A percentile compares a stretch with the other conserved stretches of the same genome.
Conservation (phyloP, 768 basidiomycete genomes). For the Collybia sp. region DNA sequence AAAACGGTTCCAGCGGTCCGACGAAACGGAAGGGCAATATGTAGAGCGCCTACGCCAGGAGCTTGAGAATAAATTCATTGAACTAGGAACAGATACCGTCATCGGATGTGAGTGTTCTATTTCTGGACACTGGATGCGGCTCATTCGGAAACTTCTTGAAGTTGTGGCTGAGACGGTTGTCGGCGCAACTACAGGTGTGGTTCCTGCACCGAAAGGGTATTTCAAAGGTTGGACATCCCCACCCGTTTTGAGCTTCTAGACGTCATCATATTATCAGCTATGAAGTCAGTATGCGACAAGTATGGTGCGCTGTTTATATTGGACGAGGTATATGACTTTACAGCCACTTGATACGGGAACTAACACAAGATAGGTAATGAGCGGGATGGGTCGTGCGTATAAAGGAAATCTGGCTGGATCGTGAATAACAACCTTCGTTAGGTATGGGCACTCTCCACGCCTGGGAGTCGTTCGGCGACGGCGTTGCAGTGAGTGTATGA, state of each 20-base stretch:
- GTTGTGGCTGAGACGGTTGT: constrained; percentile 86
- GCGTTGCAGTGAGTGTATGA: constrained; percentile 37
- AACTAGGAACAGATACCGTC: constrained; percentile 78
- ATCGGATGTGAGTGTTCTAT: constrained; percentile 59
- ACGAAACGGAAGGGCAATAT: constrained; percentile 77
- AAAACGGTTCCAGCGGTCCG: constrained; percentile 64
- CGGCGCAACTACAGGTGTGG: constrained; percentile 77
- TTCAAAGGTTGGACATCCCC: constrained; percentile 42
- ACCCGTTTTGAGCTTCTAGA: background rate
- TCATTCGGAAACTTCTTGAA: constrained; percentile 17
- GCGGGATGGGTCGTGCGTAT: constrained; percentile 80
- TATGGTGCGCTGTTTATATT: constrained; percentile 76
- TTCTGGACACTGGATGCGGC: background rate
- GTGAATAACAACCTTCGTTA: constrained; percentile 18
- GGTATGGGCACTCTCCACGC: constrained; percentile 86
- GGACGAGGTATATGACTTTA: constrained; percentile 54
- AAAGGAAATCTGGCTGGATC: background rate
- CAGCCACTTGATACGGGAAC: too few species aligned
- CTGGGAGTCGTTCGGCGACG: constrained; percentile 83
- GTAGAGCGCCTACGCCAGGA: constrained; percentile 74
- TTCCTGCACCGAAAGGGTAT: constrained; percentile 79
- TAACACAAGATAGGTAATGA: constrained; percentile 53
- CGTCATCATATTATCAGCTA: constrained; percentile 31
- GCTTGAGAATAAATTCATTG: constrained; percentile 80
- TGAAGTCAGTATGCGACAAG: constrained; percentile 80